Percentiles rank a stretch among this genome's conserved stretches.
phyloP scores from a whole-genome alignment of 2,329 filamentous ascomycete species.

The Aulographum hederae region DNA sequence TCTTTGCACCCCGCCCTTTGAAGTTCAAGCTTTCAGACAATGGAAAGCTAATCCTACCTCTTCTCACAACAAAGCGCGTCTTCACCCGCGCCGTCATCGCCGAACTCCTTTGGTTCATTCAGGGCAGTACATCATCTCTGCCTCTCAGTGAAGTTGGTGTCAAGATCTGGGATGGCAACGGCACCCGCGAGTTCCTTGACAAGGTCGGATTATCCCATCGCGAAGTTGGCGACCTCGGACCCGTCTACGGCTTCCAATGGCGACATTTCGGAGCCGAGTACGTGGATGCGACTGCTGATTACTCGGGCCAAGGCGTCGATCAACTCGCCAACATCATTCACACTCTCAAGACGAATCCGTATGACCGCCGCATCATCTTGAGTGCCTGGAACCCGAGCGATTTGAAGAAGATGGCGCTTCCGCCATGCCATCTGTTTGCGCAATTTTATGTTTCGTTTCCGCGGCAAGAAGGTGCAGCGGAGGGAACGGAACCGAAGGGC shows the following conservation, averaged over 20 bases:
- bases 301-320: conserved; percentile 76
- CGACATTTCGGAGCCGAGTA: conserved; percentile 93
- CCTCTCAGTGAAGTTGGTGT: conserved; percentile 63
- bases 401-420: conserved; percentile 72
- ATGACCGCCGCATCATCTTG: conserved; percentile 78
- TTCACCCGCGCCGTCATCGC: conserved; percentile 78
- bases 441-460: conserved; percentile 85
- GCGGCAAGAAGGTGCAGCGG: conserved; percentile 6
- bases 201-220: conserved; percentile 64
- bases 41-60: conserved; percentile 52
- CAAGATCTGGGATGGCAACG: conserved; percentile 98
- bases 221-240: conserved; percentile 75
- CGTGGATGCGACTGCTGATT: conserved; percentile 59
- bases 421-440: conserved; percentile 94
- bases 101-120: conserved; percentile 92
- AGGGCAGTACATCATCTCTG: conserved; percentile 62
- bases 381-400: conserved; percentile 89
- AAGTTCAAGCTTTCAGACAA: conserved; percentile 64
- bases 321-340: conserved; percentile 81
- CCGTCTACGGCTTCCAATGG: conserved; percentile 98
- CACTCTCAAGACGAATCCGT: conserved; percentile 68
- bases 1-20: conserved; percentile 74
- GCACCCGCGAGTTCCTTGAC: conserved; percentile 78
- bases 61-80: conserved; percentile 94
- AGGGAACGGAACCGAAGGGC: conserved; percentile 32